phyloP scores from a whole-genome alignment of 108 stramenopile genomes.

The Cylindrotheca fusiformis region DNA sequence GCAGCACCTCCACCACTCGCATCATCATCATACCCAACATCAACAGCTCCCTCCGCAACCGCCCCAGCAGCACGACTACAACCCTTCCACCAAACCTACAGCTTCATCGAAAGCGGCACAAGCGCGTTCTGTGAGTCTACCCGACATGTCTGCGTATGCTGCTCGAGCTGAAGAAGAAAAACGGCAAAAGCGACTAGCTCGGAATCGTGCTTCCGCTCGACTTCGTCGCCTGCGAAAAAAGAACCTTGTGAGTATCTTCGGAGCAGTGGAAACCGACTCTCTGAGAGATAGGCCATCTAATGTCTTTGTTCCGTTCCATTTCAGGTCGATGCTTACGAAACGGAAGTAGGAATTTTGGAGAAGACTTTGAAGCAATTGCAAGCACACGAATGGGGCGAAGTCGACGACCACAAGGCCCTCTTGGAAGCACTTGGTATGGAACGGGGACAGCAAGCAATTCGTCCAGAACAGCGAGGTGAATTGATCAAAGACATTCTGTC shows the following conservation, averaged over 20 bases:
- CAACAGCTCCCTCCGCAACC: conserved; percentile 1
- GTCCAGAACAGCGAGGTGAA: conserved; percentile 52
- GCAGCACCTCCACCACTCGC: conserved; percentile 10
- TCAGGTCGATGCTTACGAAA: conserved; percentile 84
- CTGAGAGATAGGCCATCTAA: not conserved
- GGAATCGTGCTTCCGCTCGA: conserved; percentile 82
- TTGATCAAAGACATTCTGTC: conserved; percentile 64
- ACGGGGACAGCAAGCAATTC: conserved; percentile 75
- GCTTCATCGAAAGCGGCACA: conserved; percentile 17
- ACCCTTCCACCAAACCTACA: not conserved
- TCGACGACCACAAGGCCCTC: conserved; percentile 53
- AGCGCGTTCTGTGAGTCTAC: conserved; percentile 59
- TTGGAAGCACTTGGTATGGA: conserved; percentile 89
- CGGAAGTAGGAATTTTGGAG: conserved; percentile 86
- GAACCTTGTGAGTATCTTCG: conserved; percentile 61
- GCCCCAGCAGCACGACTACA: not conserved
- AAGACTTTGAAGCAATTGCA: conserved; percentile 64
- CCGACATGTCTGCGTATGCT: conserved; percentile 73
- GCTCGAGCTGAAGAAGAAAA: conserved; percentile 83
- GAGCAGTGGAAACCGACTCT: not conserved
- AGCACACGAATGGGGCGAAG: conserved; percentile 69
- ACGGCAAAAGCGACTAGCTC: conserved; percentile 78
- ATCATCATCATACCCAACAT: conserved; percentile 11
- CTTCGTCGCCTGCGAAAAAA: conserved; percentile 82
- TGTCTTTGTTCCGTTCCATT: conserved; percentile 1